Evolutionary conservation across 176 grass and related monocot species (phyloP), one percentile per base, ranked within the genome.

Genomic region (Echinochloa phyllopogon): DNA sequence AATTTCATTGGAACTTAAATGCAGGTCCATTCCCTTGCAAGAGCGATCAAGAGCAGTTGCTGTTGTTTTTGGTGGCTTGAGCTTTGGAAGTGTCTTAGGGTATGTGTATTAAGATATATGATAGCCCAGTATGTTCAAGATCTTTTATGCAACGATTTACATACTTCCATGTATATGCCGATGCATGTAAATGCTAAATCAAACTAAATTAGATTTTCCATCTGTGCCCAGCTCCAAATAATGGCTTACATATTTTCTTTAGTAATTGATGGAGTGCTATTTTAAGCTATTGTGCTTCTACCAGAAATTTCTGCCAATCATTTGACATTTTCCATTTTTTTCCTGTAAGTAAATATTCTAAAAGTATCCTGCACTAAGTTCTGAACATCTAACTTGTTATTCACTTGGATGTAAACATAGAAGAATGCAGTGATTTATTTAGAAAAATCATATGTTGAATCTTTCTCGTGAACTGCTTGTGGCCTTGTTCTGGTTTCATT

Each of bases 41-140:
- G 93, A 95, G 79, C 83, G 96, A 36, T 98, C 96, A 72, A 94
- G 96, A 91, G 96, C 93, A 66, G 96, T 98, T 85, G 91, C 96
- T 85, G 51, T 98, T 87, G 96, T 98, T 64, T 98, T 98, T 96
- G 96, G 96, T 71, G 93, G 96, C 66, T 91, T 98, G 59, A 94
- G 91, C 84, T 84, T 95, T 70, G 96, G 96, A 87, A 95, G 93
- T 75, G 90, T 98, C 42, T 81, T 98, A 82, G 96, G 96, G 93
- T 98, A 94, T 77, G 78, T 65, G 10, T 75, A 88, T 76, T 92
- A 72, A 63, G 58, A 70, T 85, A 64, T 85, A 42, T 87, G 55
- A 39, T 71, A 36, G 64, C 17, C 66, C 38, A 76, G 41, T 79
- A 41, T 68, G 37, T 75, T 62, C n/a, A 39, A 56, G 47, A 56